Evolutionary conservation across 129 eudicot genomes (phyloP).

Genomic region (Pseudognaphalium luteoalbum): DNA sequence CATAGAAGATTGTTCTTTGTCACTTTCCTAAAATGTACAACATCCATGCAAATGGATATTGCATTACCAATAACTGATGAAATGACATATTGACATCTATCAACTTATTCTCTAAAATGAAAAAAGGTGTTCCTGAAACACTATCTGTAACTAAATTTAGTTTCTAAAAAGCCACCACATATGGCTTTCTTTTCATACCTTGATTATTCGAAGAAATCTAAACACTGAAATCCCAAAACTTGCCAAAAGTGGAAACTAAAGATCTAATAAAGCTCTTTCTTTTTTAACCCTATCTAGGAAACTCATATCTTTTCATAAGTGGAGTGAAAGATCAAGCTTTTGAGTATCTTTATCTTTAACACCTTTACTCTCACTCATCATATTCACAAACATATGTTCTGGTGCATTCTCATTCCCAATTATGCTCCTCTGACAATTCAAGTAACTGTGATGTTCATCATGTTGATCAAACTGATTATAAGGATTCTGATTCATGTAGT

Average conservation of each 20-base stretch:
- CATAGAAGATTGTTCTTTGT: conserved; percentile 17
- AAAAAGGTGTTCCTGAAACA: conserved; percentile 22
- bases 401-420: conserved; percentile 27
- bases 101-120: conserved; percentile 29
- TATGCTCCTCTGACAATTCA: conserved; percentile 46
- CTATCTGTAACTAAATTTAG: conserved; percentile 29
- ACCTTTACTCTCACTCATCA: conserved; percentile 33
- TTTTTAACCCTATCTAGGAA: conserved; percentile 36
- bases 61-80: conserved; percentile 25
- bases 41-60: conserved; percentile 16
- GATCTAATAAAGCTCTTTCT: conserved; percentile 33
- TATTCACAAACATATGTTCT: conserved; percentile 32
- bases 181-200: conserved; percentile 14
- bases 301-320: conserved; percentile 32
- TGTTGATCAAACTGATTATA: conserved; percentile 41
- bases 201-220: conserved; percentile 29
- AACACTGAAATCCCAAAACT: conserved; percentile 31
- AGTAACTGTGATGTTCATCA: conserved; percentile 42
- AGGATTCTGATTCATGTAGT: conserved; percentile 37
- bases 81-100: conserved; percentile 30
- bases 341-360: conserved; percentile 32
- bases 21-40: conserved; percentile 25
- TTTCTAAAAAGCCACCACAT: conserved; percentile 23
- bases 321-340: conserved; percentile 47
- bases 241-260: conserved; percentile 32